Percentiles rank a stretch among this genome's conserved stretches.
Evolutionary conservation across 192 early-diverging fungal genomes (phyloP).

Genomic region (Backusella macrospora): DNA sequence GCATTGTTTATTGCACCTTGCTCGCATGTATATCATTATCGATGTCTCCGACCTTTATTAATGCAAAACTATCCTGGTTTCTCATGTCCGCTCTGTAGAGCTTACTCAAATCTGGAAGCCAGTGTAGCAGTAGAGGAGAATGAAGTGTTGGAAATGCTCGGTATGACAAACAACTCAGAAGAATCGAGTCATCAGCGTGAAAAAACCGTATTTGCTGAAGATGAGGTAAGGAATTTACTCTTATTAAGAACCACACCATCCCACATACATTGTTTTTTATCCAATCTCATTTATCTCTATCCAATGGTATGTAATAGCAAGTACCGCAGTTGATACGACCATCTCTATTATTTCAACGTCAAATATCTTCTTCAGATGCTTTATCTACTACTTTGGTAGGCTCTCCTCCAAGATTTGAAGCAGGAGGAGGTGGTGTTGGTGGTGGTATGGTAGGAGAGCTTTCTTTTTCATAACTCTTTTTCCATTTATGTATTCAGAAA

Average conservation of each 20-base stretch:
- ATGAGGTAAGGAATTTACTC: slow-evolving; percentile 15
- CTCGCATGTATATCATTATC: slow-evolving; percentile 87
- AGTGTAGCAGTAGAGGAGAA: slow-evolving; percentile 56
- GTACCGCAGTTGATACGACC: not conserved
- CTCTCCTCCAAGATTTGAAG: slow-evolving; percentile 17
- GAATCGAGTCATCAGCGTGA: not conserved
- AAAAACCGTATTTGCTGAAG: slow-evolving; percentile 19
- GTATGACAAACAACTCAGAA: not conserved
- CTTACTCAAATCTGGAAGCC: slow-evolving; percentile 82
- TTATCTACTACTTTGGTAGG: slow-evolving; percentile 18
- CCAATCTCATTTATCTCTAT: not conserved
- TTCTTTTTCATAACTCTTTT: slow-evolving; percentile 15
- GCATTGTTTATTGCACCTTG: slow-evolving; percentile 86
- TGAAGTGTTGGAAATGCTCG: slow-evolving; percentile 32
- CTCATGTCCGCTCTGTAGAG: slow-evolving; percentile 82
- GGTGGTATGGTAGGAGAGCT: not conserved
- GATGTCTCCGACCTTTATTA: slow-evolving; percentile 73
- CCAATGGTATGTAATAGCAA: not conserved
- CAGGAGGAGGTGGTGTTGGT: slow-evolving; percentile 8
- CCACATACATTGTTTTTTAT: not conserved
- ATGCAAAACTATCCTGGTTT: slow-evolving; percentile 68
- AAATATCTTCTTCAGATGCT: slow-evolving; percentile 17
- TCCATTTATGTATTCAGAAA: too few species aligned
- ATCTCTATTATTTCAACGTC: slow-evolving; percentile 13
- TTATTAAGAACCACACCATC: not conserved